Base-by-base conservation (phyloP, 352 stramenopile genomes). In the Pythium rishiriense region DNA sequence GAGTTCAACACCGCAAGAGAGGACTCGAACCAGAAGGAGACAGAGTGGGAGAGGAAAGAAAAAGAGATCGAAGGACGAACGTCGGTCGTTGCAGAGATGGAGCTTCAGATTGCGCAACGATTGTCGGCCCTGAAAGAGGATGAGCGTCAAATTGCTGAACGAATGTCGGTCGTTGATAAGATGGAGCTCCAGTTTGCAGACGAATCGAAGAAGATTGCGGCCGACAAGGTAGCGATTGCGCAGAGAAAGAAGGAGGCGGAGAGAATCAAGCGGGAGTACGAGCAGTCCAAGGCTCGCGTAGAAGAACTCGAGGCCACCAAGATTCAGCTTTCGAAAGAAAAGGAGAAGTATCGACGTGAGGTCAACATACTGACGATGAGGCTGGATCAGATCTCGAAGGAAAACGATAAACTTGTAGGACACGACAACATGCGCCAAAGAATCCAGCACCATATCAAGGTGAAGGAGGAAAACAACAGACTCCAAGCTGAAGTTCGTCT, bases 381-480 rank as follows among this genome's bases (percentile, higher is more conserved):
- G 65, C 59, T 83, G 48, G 64, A 85, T 69, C 57, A 76, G 21
- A 66, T 73, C 26, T 66, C 66, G 1, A 72, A 78, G 19, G 83
- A 82, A 46, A 91, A 91, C 35, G 81, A 91, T 62, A 81, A 90
- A 55, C 78, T 94, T 9, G 81, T 91, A 9, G 83, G 83, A 4
- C 85, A 94, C 37, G 72, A 88, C 66, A 94, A 94, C 61, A 85
- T 76, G 39, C 78, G 81, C 10, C 85, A 94, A 57, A 90, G 88
- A 68, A 94, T 94, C 62, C 85, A 94, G 57, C 81, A 94, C 33
- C 83, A 94, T 49, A 78, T 81, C 50, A 86, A 84, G 47, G 78
- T 94, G 19, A 94, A 94, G 57, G 85, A 92, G 31, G 82, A 94
- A 55, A 91, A 91, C 67, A 94, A 94, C 42, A 76, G 82, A 24